These are phyloP conservation scores for Evansstolkia leycettana DNA, from an alignment of 495 filamentous ascomycete genomes.

Conservation along the genomic window DNA sequence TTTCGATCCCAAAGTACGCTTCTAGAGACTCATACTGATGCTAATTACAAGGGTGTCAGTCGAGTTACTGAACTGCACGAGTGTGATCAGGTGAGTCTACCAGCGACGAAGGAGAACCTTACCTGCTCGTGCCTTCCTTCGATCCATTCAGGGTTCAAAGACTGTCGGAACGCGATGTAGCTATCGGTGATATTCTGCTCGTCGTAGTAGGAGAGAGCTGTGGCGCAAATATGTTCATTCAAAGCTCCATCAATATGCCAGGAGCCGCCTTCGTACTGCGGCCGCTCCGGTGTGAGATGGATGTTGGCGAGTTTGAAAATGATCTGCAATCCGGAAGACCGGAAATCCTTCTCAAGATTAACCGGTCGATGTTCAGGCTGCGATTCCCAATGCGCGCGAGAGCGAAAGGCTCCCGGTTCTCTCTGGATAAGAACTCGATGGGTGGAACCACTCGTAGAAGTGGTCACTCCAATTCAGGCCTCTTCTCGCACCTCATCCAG, in stretches of 20 bases:
- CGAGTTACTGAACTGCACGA: too few species aligned
- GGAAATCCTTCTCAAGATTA: slow-evolving; percentile 15
- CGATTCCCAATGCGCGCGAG: not conserved
- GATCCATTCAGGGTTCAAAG: not conserved
- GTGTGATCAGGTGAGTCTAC: too few species aligned
- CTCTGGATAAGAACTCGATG: too few species aligned
- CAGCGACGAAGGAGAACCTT: too few species aligned
- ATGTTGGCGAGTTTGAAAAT: slow-evolving; percentile 55
- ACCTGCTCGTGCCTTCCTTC: too few species aligned
- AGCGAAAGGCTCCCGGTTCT: too few species aligned
- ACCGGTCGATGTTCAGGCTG: slow-evolving; percentile 1
- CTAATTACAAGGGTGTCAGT: too few species aligned
- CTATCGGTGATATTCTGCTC: slow-evolving; percentile 43
- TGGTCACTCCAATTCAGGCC: slow-evolving; percentile 3
- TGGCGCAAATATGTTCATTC: slow-evolving; percentile 46
- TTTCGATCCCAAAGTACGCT: slow-evolving; percentile 9
- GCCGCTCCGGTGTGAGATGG: slow-evolving; percentile 44
- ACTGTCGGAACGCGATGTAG: not conserved
- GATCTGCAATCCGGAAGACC: slow-evolving; percentile 36
- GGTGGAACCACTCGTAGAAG: too few species aligned
- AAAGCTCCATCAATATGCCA: slow-evolving; percentile 45
- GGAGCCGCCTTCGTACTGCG: slow-evolving; percentile 30
- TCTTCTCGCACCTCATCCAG: not conserved
- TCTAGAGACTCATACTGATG: too few species aligned
- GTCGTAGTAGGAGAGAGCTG: slow-evolving; percentile 51